A percentile compares a stretch with the other conserved stretches of the same genome.
These are phyloP conservation scores for Herpomyces periplanetae DNA, from an alignment of 2,329 filamentous ascomycete species.

Conservation along the genomic window DNA sequence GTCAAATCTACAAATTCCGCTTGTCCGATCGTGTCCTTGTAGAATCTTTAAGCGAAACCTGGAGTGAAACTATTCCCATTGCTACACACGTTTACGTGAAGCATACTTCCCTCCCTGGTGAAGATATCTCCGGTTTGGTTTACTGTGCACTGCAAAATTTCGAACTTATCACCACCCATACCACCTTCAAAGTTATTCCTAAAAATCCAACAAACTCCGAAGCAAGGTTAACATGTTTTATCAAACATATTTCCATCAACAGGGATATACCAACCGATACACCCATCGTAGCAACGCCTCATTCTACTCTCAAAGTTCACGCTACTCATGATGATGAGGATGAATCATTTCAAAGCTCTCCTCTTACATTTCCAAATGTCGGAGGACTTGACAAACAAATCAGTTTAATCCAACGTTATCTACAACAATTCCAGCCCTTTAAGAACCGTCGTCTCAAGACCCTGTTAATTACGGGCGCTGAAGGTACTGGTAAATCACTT, in stretches of 20 bases:
- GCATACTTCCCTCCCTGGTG: too few relatives aligned
- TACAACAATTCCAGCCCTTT: conserved; percentile 27
- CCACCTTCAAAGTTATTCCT: conserved; percentile 23
- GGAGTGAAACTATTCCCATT: too few relatives aligned
- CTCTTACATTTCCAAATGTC: conserved; percentile 13
- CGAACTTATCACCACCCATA: conserved; percentile 26
- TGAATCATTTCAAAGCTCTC: conserved; percentile 22
- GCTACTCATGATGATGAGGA: conserved; percentile 3
- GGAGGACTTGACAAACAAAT: conserved; percentile 3
- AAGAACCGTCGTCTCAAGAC: too few relatives aligned
- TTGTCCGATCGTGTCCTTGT: too few relatives aligned
- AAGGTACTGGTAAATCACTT: conserved; percentile 47
- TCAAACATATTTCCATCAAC: conserved; percentile 5
- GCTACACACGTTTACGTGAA: too few relatives aligned
- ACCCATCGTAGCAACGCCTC: too few relatives aligned
- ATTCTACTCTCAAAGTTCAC: conserved; percentile 4
- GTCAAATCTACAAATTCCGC: conserved; percentile 9
- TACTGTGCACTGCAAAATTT: too few relatives aligned
- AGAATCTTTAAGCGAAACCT: too few relatives aligned
- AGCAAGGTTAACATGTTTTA: conserved; percentile 2
- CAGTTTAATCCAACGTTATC: conserved; percentile 6
- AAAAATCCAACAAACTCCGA: conserved; percentile 5
- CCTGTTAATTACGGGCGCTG: too few relatives aligned
- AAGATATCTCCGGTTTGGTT: too few relatives aligned
- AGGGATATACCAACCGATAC: conserved; percentile 6